Base-by-base conservation (phyloP, 1,284 basidiomycete species). In the Boletus semigastroideus region DNA sequence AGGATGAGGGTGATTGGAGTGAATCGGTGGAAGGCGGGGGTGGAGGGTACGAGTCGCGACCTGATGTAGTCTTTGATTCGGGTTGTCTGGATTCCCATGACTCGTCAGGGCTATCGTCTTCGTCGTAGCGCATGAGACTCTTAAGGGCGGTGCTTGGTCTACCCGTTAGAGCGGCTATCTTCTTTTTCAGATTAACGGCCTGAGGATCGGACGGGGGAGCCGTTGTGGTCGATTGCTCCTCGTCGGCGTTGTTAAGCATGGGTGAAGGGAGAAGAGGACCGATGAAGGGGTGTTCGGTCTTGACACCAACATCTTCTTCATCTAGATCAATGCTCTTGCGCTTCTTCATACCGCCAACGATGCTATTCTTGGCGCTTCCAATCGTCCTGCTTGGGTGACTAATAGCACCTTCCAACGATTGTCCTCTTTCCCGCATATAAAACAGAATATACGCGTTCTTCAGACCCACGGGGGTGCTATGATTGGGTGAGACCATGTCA, bases 381-480 rank as follows among this genome's bases (percentile, higher is more conserved):
- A 22, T 33, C 30, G 40, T 36, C 43, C 46, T 60, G 39, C 22
- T 65, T 43, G 52, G 57, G 25, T 66, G 60, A 47, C 70, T 71
- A 47, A 90, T 71, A 4, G 80, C 84, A 17, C 81, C 81, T 57
- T 87, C 80, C 39, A 91, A 72, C 11, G 76, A 77, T 59, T 90
- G 83, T 3, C 88, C 88, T 66, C 82, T 87, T 57, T 87, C 84
- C 45, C 85, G 83, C 40, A 94, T 79, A 70, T 99, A 99, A 73
- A 96, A 96, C 46, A 99, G 77, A 52, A 98, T 82, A 63, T 99
- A 99, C 46, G 96, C 97, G 59, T 83, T 92, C 70, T 86, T 89
- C 72, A 86, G 80, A 54, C 76, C 75, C 27, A 84, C 72, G 6
- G 86, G 84, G 7, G 77, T 61, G 17, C 67, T 59, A 22, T 63